Base-by-base conservation (phyloP, 768 basidiomycete genomes). In the Amanita thiersii region DNA sequence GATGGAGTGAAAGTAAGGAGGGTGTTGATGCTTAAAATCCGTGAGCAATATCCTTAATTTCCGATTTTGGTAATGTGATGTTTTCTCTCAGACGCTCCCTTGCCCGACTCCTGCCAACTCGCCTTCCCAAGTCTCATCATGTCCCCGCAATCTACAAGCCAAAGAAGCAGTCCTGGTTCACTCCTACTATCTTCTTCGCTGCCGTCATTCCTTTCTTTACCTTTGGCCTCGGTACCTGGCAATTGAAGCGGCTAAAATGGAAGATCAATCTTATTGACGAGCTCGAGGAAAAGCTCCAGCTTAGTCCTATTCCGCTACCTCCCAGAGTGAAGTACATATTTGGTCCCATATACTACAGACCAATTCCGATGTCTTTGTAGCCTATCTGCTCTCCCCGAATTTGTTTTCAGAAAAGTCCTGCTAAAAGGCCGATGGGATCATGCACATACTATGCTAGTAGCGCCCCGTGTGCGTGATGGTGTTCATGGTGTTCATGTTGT, bases 211-310 rank as follows among this genome's bases (percentile, higher is more conserved):
- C 96, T 1, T 65, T 97, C 46, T 81, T 96, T 56, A 90, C 91
- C 0, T 90, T 92, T 50, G 84, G 73, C 11, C 67, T 99, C 47
- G 94, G 96, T 12, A 76, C 79, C 14, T 98, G 94, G 94, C 96
- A 99, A 62, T 66, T 99, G 23, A 76, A 88, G 52, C 78, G 96
- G 36, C 73, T 98, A 21, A 77, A 87, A 58, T 99, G 96, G 96
- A 99, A 99, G 62, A 68, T 94, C 33, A 76, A 78, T 39, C 70
- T 99, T 38, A 97, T 98, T 47, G 88, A 96, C 50, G 88, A 97
- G 53, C 70, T 98, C 25, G 86, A 96, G 57, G 81, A 87, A 60
- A 94, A 96, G 62, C 64, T 98, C 25, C 73, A 83, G 47, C 69
- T 84, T 11, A 77, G 75, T 23, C 84, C 94, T 1, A 74, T 99